These are phyloP conservation scores for Neurospora sublineolata DNA, from an alignment of 495 filamentous ascomycete genomes.

Conservation along the genomic window DNA sequence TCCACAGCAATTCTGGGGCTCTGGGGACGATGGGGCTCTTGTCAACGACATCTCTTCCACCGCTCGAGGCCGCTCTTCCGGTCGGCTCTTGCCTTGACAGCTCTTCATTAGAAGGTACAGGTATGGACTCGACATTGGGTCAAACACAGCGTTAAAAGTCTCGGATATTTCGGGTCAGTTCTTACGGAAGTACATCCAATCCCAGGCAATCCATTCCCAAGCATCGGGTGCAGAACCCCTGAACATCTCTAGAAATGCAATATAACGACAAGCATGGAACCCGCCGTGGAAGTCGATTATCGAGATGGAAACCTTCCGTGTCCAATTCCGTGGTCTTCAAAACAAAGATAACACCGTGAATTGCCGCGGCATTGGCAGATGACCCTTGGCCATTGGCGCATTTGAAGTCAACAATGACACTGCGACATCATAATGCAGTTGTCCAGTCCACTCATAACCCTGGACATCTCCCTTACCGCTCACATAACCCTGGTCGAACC, in stretches of 20 bases:
- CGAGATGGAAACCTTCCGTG: not conserved
- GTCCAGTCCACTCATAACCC: not conserved
- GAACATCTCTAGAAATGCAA: not conserved
- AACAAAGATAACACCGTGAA: not conserved
- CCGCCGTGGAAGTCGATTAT: not conserved
- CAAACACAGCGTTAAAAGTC: too few species aligned
- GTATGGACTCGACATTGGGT: not conserved
- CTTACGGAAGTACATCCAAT: not conserved
- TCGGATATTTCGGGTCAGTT: not conserved
- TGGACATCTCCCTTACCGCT: not conserved
- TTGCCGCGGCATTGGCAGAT: not conserved
- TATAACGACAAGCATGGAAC: not conserved
- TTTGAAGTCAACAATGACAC: not conserved
- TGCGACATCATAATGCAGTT: not conserved
- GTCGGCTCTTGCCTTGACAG: not conserved
- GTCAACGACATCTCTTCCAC: not conserved
- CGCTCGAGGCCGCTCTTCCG: not conserved
- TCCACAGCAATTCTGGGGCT: not conserved
- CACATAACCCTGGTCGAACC: not conserved
- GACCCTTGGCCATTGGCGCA: not conserved
- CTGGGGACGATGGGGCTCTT: not conserved
- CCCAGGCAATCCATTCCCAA: not conserved
- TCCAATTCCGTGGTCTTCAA: not conserved
- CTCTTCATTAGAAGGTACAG: not conserved
- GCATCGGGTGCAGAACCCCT: not conserved